phyloP scores from a whole-genome alignment of 2,329 filamentous ascomycete genomes.

The Trichoderma sp. region DNA sequence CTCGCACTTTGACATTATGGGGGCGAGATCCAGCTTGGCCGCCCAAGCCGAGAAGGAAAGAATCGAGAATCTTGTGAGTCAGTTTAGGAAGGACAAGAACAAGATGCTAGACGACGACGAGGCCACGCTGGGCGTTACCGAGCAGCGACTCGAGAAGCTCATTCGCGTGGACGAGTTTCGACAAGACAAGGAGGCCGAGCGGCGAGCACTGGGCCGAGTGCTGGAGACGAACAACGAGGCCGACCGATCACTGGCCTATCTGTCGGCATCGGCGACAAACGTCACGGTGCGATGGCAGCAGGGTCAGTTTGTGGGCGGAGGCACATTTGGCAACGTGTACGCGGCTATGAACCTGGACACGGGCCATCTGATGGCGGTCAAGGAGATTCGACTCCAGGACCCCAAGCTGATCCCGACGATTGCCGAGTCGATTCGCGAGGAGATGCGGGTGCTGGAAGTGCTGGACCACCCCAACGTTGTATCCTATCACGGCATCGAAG shows the following conservation, averaged over 20 bases:
- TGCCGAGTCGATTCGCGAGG: slow-evolving; percentile 89
- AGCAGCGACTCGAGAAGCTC: slow-evolving; percentile 72
- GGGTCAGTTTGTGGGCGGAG: slow-evolving; percentile 95
- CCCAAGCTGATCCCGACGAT: slow-evolving; percentile 94
- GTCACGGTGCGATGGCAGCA: slow-evolving; percentile 97
- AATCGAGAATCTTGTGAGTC: slow-evolving; percentile 74
- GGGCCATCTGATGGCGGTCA: slow-evolving; percentile 95
- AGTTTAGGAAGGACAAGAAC: slow-evolving; percentile 76
- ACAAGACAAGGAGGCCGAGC: slow-evolving; percentile 76
- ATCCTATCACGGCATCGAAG: slow-evolving; percentile 96
- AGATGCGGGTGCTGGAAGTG: slow-evolving; percentile 94
- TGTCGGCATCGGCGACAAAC: slow-evolving; percentile 92
- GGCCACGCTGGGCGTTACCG: slow-evolving; percentile 69
- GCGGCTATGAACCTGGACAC: slow-evolving; percentile 96
- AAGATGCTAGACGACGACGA: slow-evolving; percentile 77
- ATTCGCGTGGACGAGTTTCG: slow-evolving; percentile 74
- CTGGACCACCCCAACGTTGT: slow-evolving; percentile 97
- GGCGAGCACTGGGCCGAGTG: slow-evolving; percentile 84
- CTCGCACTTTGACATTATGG: slow-evolving; percentile 99
- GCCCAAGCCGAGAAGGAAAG: slow-evolving; percentile 91
- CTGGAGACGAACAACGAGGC: slow-evolving; percentile 94
- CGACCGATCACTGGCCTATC: slow-evolving; percentile 87
- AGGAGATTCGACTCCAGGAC: slow-evolving; percentile 95
- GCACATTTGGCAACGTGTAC: slow-evolving; percentile 96
- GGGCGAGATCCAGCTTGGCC: slow-evolving; percentile 86